Percentiles rank a stretch among this genome's conserved stretches.
Conservation (phyloP, 257 asterid genomes). For the Ligustrum vulgare region DNA sequence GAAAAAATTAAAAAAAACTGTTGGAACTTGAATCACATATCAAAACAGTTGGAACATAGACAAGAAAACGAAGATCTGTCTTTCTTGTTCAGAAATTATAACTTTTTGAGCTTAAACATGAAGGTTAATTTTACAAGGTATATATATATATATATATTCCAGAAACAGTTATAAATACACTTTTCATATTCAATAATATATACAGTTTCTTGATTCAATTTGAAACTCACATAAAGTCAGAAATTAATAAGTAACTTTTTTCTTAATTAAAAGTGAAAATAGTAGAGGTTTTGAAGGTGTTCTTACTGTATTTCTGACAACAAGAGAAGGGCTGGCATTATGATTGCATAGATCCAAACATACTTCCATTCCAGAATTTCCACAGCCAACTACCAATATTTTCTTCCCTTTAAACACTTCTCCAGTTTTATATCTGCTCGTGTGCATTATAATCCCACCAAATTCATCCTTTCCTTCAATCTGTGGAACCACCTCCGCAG, state of each 20-base stretch:
- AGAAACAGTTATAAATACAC: too few relatives aligned
- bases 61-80: neutral
- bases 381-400: constrained; percentile 52
- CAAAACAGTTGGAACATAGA: neutral
- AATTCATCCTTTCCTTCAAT: constrained; percentile 39
- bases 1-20: neutral
- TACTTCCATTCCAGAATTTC: constrained; percentile 57
- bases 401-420: constrained; percentile 30
- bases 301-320: constrained; percentile 43
- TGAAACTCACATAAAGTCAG: neutral
- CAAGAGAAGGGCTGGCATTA: constrained; percentile 42
- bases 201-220: neutral
- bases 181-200: neutral
- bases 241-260: neutral
- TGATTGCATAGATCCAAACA: constrained; percentile 43
- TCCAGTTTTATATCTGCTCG: constrained; percentile 39
- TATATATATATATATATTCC: too few relatives aligned
- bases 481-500: constrained; percentile 36
- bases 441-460: constrained; percentile 32
- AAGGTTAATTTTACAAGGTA: too few relatives aligned
- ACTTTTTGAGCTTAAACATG: neutral
- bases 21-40: neutral
- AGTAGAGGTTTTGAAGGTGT: neutral
- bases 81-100: neutral
- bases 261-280: neutral